Evolutionary conservation across 108 stramenopile species (phyloP).

Genomic region (Pseudonitzschia multistriata): DNA sequence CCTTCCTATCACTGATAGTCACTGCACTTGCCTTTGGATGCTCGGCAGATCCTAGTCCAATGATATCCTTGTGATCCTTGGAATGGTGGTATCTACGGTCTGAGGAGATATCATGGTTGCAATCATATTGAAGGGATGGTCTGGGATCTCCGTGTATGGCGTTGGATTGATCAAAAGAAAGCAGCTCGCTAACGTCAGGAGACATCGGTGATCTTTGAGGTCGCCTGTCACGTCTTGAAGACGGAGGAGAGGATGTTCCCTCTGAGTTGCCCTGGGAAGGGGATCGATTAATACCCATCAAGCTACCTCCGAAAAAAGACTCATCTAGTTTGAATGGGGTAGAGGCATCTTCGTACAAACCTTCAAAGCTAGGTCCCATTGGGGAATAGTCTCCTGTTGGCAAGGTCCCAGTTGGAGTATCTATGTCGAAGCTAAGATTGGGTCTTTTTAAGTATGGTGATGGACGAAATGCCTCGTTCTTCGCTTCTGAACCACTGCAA

Average conservation of each 20-base stretch:
- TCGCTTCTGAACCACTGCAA: conserved; percentile 9
- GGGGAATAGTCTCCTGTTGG: conserved; percentile 36
- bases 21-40: conserved; percentile 18
- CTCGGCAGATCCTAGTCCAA: neutral
- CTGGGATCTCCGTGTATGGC: neutral
- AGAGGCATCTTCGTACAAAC: neutral
- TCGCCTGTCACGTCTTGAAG: neutral
- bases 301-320: neutral
- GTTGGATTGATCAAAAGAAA: neutral
- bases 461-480: conserved; percentile 11
- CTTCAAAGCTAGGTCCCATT: conserved; percentile 32
- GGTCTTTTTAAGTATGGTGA: conserved; percentile 17
- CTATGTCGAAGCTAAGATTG: conserved; percentile 41
- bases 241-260: conserved; percentile 8
- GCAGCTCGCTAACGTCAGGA: conserved; percentile 9
- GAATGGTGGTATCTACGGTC: neutral
- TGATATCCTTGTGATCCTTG: neutral
- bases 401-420: conserved; percentile 34
- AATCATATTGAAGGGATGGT: neutral
- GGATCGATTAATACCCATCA: conserved; percentile 3
- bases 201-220: conserved; percentile 26
- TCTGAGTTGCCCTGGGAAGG: neutral
- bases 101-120: neutral
- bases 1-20: conserved; percentile 17
- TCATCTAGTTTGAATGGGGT: neutral